phyloP scores from a whole-genome alignment of 495 filamentous ascomycete species.

The Lindgomyces ingoldianus region DNA sequence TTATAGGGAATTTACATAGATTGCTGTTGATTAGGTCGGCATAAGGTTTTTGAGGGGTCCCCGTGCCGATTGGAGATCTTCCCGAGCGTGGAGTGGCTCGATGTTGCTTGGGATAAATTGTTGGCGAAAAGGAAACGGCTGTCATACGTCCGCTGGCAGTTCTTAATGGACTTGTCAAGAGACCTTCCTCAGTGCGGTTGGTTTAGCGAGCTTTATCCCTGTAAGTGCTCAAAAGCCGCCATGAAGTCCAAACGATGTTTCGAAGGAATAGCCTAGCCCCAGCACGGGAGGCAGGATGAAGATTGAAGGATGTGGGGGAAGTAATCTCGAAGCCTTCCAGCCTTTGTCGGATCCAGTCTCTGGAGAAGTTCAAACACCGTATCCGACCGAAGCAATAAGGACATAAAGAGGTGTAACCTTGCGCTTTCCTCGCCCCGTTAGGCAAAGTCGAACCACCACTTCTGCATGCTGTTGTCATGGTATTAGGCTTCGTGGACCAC shows the following conservation, averaged over 20 bases:
- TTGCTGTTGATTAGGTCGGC: conserved; percentile 34
- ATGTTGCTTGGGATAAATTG: conserved; percentile 37
- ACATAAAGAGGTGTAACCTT: no score
- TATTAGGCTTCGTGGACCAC: no score
- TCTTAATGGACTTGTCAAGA: no score
- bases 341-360: no score
- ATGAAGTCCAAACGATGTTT: conserved; percentile 3
- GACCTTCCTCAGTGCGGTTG: conserved; percentile 3
- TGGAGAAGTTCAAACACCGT: no score
- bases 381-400: no score
- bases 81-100: conserved; percentile 25
- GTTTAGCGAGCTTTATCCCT: conserved; percentile 10
- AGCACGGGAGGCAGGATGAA: not conserved
- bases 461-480: no score
- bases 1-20: conserved; percentile 30
- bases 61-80: conserved; percentile 24
- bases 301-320: conserved; percentile 2
- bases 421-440: no score
- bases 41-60: conserved; percentile 12
- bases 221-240: conserved; percentile 9
- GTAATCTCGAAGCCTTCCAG: no score
- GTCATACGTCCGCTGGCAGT: conserved; percentile 30
- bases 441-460: no score
- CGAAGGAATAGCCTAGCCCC: conserved; percentile 4
- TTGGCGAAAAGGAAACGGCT: conserved; percentile 10